Evolutionary conservation across 2,329 filamentous ascomycete genomes (phyloP).

Genomic region (Clonostachys rosea): DNA sequence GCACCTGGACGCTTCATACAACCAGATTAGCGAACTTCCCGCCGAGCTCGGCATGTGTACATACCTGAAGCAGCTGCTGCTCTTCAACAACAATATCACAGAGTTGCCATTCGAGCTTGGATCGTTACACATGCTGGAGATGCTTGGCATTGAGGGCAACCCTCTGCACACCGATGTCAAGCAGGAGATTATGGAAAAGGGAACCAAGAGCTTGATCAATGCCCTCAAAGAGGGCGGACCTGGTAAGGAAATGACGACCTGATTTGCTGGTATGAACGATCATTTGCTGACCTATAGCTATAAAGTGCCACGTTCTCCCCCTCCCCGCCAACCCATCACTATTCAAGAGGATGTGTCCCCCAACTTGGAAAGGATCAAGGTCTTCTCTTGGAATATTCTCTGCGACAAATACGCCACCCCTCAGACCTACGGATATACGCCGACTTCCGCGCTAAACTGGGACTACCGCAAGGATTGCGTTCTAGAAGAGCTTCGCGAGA

Average conservation of each 20-base stretch:
- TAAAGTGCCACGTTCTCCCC: conserved; percentile 72
- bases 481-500: conserved; percentile 71
- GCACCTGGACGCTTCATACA: conserved; percentile 83
- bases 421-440: conserved; percentile 84
- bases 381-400: conserved; percentile 92
- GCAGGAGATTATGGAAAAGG: conserved; percentile 78
- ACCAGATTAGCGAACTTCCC: conserved; percentile 77
- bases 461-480: conserved; percentile 81
- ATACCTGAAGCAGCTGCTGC: conserved; percentile 75
- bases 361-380: conserved; percentile 67
- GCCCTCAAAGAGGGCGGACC: conserved; percentile 80
- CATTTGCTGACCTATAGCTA: not conserved
- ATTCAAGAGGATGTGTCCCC: conserved; percentile 63
- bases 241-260: conserved; percentile 51
- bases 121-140: conserved; percentile 81
- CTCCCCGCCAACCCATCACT: conserved; percentile 72
- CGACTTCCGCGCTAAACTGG: conserved; percentile 78
- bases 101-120: conserved; percentile 83
- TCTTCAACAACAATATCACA: conserved; percentile 88
- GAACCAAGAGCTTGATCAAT: conserved; percentile 79
- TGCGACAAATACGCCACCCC: conserved; percentile 90
- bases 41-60: conserved; percentile 96
- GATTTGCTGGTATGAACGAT: not conserved
- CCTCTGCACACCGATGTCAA: conserved; percentile 73
- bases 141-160: conserved; percentile 90